phyloP scores from a whole-genome alignment of 441 rosid species.

The Rhodomyrtus psidioides region DNA sequence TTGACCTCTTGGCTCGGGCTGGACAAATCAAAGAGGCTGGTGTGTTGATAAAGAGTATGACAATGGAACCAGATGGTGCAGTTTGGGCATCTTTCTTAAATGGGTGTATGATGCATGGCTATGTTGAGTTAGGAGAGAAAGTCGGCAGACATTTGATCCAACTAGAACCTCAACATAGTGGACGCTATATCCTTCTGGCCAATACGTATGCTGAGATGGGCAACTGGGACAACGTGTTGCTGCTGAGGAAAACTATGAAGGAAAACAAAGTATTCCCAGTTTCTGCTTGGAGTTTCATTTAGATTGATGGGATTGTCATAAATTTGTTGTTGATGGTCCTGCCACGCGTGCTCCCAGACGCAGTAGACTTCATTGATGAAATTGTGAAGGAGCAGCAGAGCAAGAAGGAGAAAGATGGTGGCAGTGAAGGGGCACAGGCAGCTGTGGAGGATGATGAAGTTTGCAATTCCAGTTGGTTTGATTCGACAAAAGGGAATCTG shows the following conservation, averaged over 20 bases:
- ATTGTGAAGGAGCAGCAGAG: constrained; percentile 41
- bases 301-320: not conserved
- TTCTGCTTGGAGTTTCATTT: not conserved
- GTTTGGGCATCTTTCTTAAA: not conserved
- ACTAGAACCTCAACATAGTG: not conserved
- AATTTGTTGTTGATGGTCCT: not conserved
- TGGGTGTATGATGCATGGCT: not conserved
- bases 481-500: constrained; percentile 82
- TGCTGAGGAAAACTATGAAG: not conserved
- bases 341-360: not conserved
- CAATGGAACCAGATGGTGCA: too few relatives aligned
- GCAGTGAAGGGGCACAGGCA: constrained; percentile 10
- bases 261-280: not conserved
- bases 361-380: constrained; percentile 41
- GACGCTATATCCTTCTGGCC: not conserved
- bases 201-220: not conserved
- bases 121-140: not conserved
- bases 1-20: not conserved
- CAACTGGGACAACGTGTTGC: not conserved
- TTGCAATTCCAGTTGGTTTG: constrained; percentile 78
- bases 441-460: constrained; percentile 21
- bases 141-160: not conserved
- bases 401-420: constrained; percentile 14
- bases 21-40: too few relatives aligned
- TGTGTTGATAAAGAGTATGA: not conserved